Evolutionary conservation across 1,284 basidiomycete species (phyloP), one percentile per base, ranked within the genome.

Genomic region (Amylostereum areolatum): DNA sequence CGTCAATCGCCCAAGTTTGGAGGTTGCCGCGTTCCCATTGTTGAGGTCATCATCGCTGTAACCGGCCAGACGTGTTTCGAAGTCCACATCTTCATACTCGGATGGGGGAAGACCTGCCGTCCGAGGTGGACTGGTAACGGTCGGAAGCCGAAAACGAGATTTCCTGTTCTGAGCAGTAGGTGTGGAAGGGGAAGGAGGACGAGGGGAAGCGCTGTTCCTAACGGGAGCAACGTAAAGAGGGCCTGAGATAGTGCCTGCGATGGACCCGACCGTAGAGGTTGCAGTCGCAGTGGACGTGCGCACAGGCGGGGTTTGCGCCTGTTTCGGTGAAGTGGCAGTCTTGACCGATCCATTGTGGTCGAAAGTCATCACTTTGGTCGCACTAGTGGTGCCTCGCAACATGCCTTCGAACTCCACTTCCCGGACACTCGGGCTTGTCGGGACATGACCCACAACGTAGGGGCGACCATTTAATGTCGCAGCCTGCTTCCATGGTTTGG

Each of bases 341-440:
- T 55, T 52, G 11, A 54, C 54, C 24, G 53, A 54, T 4, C 56
- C 56, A 35, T 50, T 57, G 7, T 53, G 58, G 48, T 65, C 62
- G 51, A 86, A 63, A 10, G 76, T 71, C 10, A 88, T 72, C 39
- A 87, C 67, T 61, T 85, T 87, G 18, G 85, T 89, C 11, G 68
- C 66, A 37, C 63, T 74, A 3, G 60, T 69, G 30, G 73, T 71
- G 10, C 74, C 78, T 36, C 77, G 73, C 33, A 92, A 66, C 55
- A 92, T 72, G 18, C 81, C 78, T 59, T 92, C 91, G 58, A 94
- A 92, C 60, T 92, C 90, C 43, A 81, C 75, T 60, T 89, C 86
- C 43, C 81, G 74, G 48, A 75, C 71, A 5, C 74, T 77, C 2
- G 80, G 80, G 52, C 77, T 80, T 44, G 70, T 71, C 3, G 85